Evolutionary conservation across 2,329 filamentous ascomycete species (phyloP), one percentile per base, ranked within the genome.

Genomic region (Fusarium solani-melongenae): DNA sequence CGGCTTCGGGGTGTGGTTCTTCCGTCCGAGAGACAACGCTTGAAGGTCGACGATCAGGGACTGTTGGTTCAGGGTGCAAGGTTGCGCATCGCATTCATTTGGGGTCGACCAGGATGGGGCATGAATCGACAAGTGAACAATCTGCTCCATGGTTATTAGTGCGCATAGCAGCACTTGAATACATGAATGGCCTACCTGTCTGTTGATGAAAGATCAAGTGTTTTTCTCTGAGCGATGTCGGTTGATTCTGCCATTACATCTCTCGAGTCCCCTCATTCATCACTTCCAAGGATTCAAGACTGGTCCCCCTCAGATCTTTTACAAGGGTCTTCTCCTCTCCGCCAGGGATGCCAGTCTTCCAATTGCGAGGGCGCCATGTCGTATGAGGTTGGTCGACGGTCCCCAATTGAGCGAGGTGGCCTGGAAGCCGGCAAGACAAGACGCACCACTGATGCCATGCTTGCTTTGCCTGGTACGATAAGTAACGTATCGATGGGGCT

Each of bases 361-460:
- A 33, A 8, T 41, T 22, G 58, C 49, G 56, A 64, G 22, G 5
- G 9, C 22, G 27, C 29, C 22, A n/a, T 22, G 59, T 77, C 73
- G 70, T 77, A 74, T 61, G 75, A 77, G 63, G 51, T 56, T 66
- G 41, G 24, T 39, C 56, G 53, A 36, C 20, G 24, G 62, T 64
- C n/a, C 24, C 49, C 63, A 38, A 68, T 64, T 33, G 24, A 51
- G 7, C 51, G 44, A 69, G 49, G 59, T 62, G 38, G 53, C 15
- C 53, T 62, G 27, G 34, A 58, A 61, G 46, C 31, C 72, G 66
- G 69, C 57, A 51, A 41, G 61, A 44, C 29, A 10, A 62, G 44
- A 64, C 22, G 22, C 59, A 63, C 24, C 53, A 57, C 51, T 12
- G 46, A 46, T 62, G n/a, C 64, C 20, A 51, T 49, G 36, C 31